phyloP scores from a whole-genome alignment of 352 stramenopile genomes.

The Globisporangium ultimum region DNA sequence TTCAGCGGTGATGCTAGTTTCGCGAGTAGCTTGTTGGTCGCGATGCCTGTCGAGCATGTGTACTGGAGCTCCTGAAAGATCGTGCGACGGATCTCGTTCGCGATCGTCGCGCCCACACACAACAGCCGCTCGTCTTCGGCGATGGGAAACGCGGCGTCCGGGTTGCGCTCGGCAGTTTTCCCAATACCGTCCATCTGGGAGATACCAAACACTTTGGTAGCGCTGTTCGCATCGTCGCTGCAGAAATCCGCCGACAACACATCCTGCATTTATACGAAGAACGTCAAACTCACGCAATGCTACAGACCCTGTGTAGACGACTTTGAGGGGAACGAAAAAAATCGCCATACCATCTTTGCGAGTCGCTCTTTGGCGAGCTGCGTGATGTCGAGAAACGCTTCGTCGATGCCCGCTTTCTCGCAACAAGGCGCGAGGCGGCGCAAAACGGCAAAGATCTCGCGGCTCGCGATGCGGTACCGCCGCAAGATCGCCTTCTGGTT shows the following conservation, averaged over 20 bases:
- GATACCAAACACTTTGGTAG: conserved; percentile 77
- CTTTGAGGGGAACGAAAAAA: too few species aligned
- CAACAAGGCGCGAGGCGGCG: conserved; percentile 41
- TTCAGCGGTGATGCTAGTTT: conserved; percentile 80
- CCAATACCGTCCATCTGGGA: conserved; percentile 26
- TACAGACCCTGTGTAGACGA: too few species aligned
- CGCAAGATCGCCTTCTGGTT: conserved; percentile 80
- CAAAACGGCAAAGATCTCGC: conserved; percentile 73
- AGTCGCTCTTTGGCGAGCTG: conserved; percentile 57
- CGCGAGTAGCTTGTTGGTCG: conserved; percentile 73
- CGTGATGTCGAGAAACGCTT: conserved; percentile 81
- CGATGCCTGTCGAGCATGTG: conserved; percentile 77
- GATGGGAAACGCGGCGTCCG: conserved; percentile 44
- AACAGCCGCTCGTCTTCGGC: conserved; percentile 64
- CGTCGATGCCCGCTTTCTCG: conserved; percentile 79
- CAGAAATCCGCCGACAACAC: conserved; percentile 62
- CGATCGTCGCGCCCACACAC: conserved; percentile 59
- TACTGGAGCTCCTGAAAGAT: conserved; percentile 67
- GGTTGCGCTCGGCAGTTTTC: conserved; percentile 24
- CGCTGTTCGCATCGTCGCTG: conserved; percentile 39
- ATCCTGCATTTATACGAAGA: conserved; percentile 20
- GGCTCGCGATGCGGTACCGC: conserved; percentile 75
- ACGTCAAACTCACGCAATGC: background rate
- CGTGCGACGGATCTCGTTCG: conserved; percentile 64
- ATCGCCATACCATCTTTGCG: conserved; percentile 30